phyloP scores from a whole-genome alignment of 306 rosid genomes.

The Hippophae gyantsensis region DNA sequence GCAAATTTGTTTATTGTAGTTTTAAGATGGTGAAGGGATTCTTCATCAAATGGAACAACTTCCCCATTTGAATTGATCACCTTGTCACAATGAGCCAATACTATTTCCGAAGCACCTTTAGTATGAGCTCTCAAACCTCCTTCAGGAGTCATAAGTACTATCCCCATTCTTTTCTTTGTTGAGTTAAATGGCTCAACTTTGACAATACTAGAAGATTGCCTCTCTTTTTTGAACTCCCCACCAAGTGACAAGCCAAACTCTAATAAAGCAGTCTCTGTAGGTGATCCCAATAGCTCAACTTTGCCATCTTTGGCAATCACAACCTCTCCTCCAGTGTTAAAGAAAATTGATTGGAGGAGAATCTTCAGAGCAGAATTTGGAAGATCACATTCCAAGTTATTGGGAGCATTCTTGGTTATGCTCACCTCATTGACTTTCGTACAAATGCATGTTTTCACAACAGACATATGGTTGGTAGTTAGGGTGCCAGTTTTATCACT shows the following conservation, averaged over 20 bases:
- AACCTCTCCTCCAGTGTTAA: constrained; percentile 88
- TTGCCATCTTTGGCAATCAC: constrained; percentile 64
- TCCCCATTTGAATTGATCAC: constrained; percentile 61
- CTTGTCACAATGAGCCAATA: constrained; percentile 83
- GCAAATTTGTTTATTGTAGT: constrained; percentile 68
- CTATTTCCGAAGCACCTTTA: constrained; percentile 91
- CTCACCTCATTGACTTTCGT: constrained; percentile 52
- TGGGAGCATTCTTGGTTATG: constrained; percentile 12
- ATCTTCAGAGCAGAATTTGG: constrained; percentile 50
- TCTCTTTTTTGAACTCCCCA: constrained; percentile 64
- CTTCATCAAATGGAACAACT: constrained; percentile 72
- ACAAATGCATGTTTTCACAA: constrained; percentile 87
- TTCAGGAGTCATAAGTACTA: constrained; percentile 59
- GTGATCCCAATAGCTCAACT: constrained; percentile 72
- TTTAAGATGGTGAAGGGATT: constrained; percentile 44
- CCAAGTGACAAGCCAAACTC: constrained; percentile 78
- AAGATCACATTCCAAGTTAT: constrained; percentile 50
- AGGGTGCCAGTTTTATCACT: constrained; percentile 95
- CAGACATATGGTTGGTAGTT: constrained; percentile 90
- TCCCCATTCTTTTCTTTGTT: constrained; percentile 76
- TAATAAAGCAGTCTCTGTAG: constrained; percentile 81
- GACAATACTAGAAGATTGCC: constrained; percentile 50
- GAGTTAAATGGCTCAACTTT: constrained; percentile 98
- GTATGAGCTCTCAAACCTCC: constrained; percentile 79
- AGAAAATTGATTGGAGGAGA: constrained; percentile 67